Evolutionary conservation across 495 filamentous ascomycete genomes (phyloP), one percentile per base, ranked within the genome.

Genomic region (Platismatia glauca): DNA sequence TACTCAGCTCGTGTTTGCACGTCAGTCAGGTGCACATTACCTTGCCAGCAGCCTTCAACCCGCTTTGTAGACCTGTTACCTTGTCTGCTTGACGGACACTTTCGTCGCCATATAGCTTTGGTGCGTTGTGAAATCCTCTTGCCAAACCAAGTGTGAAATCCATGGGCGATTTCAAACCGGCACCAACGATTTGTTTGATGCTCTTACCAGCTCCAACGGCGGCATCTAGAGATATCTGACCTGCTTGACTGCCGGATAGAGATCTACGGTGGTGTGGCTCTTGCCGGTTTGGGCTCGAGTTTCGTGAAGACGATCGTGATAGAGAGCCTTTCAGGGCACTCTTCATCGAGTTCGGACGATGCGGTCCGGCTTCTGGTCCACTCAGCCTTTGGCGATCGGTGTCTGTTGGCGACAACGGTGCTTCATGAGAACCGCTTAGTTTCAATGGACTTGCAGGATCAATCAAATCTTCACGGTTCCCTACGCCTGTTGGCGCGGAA

Each of bases 51-150:
- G 84, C 77, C 60, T 80, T 83, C 29, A 90, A 70, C 2, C 89
- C 87, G 65, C 82, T 88, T 61, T 81, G 74, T 27, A 91, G 72
- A 60, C 83, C 84, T 0, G 85, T 89, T 0, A 96, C 86, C 61
- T 86, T 89, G 53, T 88, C 84, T 0, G 77, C 75, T 18, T 82
- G 80, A 18, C 84, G 80, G 5, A 95, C 85, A 53, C 81, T 90
- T 8, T 85, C 80, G 65, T 91, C 89, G 48, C 89, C 84, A 63
- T 93, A 94, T 2, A 95, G 72, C 60, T 82, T 87, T 0, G 90
- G 89, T 1, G 84, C 84, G 68, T 95, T 95, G 71, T 95, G 88
- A 66, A 95, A 95, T 12, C 91, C 91, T 71, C 86, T 88, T 0
- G 91, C 84, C 4, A 95, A 69, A 18, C 84, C 86, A 46, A 95